Base-by-base conservation (phyloP, 129 eudicot genomes). In the carrot (Daucus carota) region DNA sequence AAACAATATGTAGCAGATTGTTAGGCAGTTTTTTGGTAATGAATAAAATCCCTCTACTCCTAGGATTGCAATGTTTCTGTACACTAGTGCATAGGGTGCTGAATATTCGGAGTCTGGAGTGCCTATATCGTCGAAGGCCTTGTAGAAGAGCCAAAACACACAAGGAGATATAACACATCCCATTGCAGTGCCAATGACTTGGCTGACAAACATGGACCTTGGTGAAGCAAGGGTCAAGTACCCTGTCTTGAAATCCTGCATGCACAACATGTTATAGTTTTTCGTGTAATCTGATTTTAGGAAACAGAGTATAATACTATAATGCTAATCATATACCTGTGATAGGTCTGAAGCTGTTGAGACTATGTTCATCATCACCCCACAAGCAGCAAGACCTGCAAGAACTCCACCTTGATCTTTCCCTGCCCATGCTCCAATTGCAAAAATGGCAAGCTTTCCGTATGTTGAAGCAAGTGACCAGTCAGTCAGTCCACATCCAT, bases 341-440 rank as follows among this genome's bases (percentile, higher is more conserved):
- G 87, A 83, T 40, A 89, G 60, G 67, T 85, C 91, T 17, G 92
- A 80, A 26, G 94, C 90, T 44, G 88, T 85, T 0, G 87, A 75
- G 45, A 87, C 90, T 28, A 87, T 84, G 74, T 81, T 87, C 92
- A 87, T 85, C 89, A 90, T 84, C 66, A 87, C 88, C 38, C 96
- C 96, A 75, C 96, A 90, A 8, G 87, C 77, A 26, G 90, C 96
- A 16, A 90, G 90, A 12, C 96, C 96, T 0, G 96, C 96, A 32
- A 90, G 73, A 0, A 90, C 85, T 0, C 96, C 96, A 22, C 96
- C 96, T 5, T 86, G 81, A 0, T 80, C 84, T 20, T 79, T 46
- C 12, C 92, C 92, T 15, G 81, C 90, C 96, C 90, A 84, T 5
- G 84, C 74, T 26, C 90, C 83, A 74, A 90, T 75, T 0, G 77